Percentiles rank a stretch among this genome's conserved stretches.
phyloP scores from a whole-genome alignment of 1,284 basidiomycete genomes.

The Inonotus hispidus region DNA sequence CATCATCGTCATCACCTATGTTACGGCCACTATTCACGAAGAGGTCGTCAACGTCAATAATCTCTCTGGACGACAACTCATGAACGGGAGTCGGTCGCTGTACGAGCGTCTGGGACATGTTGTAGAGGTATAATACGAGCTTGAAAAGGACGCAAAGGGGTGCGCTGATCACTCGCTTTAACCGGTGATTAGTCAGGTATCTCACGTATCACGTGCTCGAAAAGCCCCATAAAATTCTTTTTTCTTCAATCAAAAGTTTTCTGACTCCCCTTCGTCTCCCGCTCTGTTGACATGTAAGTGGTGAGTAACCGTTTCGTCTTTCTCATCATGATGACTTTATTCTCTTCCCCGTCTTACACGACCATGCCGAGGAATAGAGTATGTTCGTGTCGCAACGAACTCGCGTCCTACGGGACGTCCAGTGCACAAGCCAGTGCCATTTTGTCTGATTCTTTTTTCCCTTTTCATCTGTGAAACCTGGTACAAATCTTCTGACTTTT shows the following conservation, averaged over 20 bases:
- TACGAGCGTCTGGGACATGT: slow-evolving; percentile 18
- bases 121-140: not conserved
- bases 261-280: not conserved
- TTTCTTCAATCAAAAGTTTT: not conserved
- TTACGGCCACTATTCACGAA: not conserved
- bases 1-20: slow-evolving; percentile 28
- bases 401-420: slow-evolving; percentile 51
- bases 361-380: slow-evolving; percentile 72
- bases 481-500: slow-evolving; percentile 20
- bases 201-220: slow-evolving; percentile 16
- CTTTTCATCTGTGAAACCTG: slow-evolving; percentile 4
- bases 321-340: slow-evolving; percentile 57
- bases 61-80: not conserved
- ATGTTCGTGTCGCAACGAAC: slow-evolving; percentile 68
- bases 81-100: slow-evolving; percentile 12
- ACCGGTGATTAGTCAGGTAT: not conserved
- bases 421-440: slow-evolving; percentile 83
- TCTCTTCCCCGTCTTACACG: slow-evolving; percentile 84
- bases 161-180: not conserved
- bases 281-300: not conserved
- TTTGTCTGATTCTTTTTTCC: slow-evolving; percentile 53
- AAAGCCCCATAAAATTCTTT: slow-evolving; percentile 7
- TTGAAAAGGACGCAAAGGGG: not conserved
- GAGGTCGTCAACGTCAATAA: slow-evolving; percentile 16
- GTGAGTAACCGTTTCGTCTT: slow-evolving; percentile 14